These are phyloP conservation scores for Hippophae rhamnoides DNA, from an alignment of 306 rosid genomes.

Conservation along the genomic window DNA sequence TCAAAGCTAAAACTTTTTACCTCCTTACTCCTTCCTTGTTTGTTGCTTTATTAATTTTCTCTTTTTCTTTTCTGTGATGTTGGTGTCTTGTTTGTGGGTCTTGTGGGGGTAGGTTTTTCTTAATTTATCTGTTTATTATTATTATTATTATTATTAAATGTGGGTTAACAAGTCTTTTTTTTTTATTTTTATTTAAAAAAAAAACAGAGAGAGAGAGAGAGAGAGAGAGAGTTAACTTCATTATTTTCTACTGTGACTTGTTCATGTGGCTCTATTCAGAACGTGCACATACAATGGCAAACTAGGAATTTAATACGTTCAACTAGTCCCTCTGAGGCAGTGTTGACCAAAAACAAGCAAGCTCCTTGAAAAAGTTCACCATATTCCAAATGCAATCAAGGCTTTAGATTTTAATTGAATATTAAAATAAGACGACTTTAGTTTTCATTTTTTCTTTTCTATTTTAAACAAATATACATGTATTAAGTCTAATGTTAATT, in stretches of 20 bases:
- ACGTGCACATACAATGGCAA: constrained; percentile 33
- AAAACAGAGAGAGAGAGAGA: too few species aligned
- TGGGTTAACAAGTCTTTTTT: not conserved
- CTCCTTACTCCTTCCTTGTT: constrained; percentile 4
- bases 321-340: constrained; percentile 15
- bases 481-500: too few species aligned
- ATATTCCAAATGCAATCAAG: constrained; percentile 13
- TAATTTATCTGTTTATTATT: constrained; percentile 40
- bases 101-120: constrained; percentile 32
- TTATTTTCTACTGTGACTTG: constrained; percentile 17
- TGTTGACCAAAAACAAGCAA: constrained; percentile 27
- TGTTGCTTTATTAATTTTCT: not conserved
- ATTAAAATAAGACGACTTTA: not conserved
- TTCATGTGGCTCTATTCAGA: constrained; percentile 22
- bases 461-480: too few species aligned
- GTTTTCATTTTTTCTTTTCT: too few species aligned
- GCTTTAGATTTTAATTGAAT: not conserved
- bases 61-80: constrained; percentile 19
- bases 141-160: constrained; percentile 1
- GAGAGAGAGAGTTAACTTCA: not conserved
- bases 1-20: not conserved
- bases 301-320: constrained; percentile 40
- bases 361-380: constrained; percentile 17
- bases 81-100: constrained; percentile 40
- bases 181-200: too few species aligned